A percentile compares a stretch with the other conserved stretches of the same genome.
These are phyloP conservation scores for Chrysopogon serrulatus DNA, from an alignment of 176 grass and related monocot genomes.

Conservation along the genomic window DNA sequence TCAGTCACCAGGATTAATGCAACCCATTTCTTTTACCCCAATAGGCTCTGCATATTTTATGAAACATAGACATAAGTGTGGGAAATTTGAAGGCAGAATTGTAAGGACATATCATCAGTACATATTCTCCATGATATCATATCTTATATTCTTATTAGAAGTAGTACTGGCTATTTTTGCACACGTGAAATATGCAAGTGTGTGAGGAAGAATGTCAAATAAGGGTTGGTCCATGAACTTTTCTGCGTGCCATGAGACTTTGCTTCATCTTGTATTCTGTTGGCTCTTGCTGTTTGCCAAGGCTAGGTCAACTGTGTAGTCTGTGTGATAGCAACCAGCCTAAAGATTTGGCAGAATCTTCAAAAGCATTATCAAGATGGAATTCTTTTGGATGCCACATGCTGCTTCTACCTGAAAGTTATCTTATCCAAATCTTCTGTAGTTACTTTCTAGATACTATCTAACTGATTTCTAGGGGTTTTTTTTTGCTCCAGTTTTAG, in stretches of 20 bases:
- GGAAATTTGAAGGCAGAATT: neutral
- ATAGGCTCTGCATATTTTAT: neutral
- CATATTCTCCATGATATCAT: neutral
- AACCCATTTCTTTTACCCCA: neutral
- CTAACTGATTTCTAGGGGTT: neutral
- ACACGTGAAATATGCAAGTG: neutral
- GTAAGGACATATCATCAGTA: neutral
- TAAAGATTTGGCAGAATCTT: conserved; percentile 31
- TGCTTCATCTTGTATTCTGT: conserved; percentile 1
- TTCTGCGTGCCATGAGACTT: neutral
- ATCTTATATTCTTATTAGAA: conserved; percentile 18
- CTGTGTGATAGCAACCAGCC: neutral
- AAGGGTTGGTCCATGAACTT: neutral
- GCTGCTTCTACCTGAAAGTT: neutral
- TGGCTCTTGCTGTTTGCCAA: conserved; percentile 13
- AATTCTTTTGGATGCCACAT: conserved; percentile 29
- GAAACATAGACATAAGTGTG: neutral
- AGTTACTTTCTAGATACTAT: conserved; percentile 32
- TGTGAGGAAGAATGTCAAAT: conserved; percentile 21
- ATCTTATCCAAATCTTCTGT: conserved; percentile 38
- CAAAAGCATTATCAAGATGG: conserved; percentile 20
- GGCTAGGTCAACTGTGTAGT: conserved; percentile 19
- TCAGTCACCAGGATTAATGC: neutral
- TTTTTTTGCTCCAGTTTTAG: neutral
- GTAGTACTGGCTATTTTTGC: neutral